Conservation (phyloP, 805 yeast species). For the Yarrowia sp. region DNA sequence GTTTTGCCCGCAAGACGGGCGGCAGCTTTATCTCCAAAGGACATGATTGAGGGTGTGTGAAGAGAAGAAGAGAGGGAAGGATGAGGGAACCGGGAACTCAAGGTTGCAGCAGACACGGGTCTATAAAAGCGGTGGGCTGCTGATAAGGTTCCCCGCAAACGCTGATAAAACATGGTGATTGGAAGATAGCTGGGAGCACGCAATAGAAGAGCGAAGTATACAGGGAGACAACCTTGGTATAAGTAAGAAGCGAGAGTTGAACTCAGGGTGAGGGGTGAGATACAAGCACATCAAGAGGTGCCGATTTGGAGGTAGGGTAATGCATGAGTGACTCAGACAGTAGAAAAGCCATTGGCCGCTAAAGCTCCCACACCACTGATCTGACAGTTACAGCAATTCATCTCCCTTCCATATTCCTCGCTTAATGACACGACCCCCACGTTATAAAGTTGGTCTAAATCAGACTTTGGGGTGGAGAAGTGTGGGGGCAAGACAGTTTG, state of each 20-base stretch:
- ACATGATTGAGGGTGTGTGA: conserved; percentile 44
- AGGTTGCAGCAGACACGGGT: conserved; percentile 8
- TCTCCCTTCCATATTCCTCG: no score
- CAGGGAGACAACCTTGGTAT: neutral
- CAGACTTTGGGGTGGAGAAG: conserved; percentile 1
- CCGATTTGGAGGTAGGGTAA: no score
- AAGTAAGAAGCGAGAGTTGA: neutral
- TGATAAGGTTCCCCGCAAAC: conserved; percentile 38
- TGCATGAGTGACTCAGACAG: no score
- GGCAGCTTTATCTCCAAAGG: conserved; percentile 76
- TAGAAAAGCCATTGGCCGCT: no score
- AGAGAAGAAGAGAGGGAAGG: neutral
- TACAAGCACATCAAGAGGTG: no score
- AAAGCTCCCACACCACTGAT: no score
- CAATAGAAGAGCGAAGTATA: neutral
- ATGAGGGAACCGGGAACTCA: neutral
- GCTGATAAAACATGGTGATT: conserved; percentile 35
- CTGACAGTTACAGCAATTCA: no score
- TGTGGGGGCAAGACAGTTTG: conserved; percentile 1
- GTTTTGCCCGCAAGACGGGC: conserved; percentile 81
- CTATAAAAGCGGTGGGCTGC: conserved; percentile 10
- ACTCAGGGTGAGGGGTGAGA: neutral
- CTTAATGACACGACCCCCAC: neutral
- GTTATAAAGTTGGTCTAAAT: conserved; percentile 1
- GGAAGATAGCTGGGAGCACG: conserved; percentile 36